Evolutionary conservation across 371 early-diverging fungal species (phyloP).

Genomic region (Mucor irregularis): DNA sequence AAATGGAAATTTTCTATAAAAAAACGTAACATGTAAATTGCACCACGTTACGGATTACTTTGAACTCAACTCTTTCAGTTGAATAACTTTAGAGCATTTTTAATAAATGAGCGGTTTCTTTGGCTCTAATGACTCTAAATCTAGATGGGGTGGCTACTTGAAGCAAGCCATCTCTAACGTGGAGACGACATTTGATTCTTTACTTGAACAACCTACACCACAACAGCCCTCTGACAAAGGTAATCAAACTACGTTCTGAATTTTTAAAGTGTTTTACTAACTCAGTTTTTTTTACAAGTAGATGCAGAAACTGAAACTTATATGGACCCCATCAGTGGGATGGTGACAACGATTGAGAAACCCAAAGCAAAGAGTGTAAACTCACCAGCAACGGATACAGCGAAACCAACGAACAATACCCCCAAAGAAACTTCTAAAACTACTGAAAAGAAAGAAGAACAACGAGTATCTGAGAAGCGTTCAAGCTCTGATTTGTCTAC

Average conservation of each 20-base stretch:
- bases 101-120: conserved; percentile 43
- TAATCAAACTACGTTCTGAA: too few relatives aligned
- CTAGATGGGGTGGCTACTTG: conserved; percentile 66
- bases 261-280: too few relatives aligned
- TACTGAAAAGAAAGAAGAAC: not conserved
- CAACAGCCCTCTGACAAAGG: not conserved
- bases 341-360: conserved; percentile 44
- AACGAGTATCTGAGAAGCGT: conserved; percentile 11
- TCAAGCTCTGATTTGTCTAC: conserved; percentile 42
- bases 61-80: too few relatives aligned
- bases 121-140: conserved; percentile 31
- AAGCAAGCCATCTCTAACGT: conserved; percentile 79
- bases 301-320: conserved; percentile 43
- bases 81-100: not conserved
- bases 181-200: conserved; percentile 79
- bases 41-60: too few relatives aligned
- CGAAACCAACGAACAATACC: conserved; percentile 1
- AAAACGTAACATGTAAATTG: too few relatives aligned
- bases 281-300: not conserved
- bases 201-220: conserved; percentile 55
- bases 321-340: conserved; percentile 50
- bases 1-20: too few relatives aligned
- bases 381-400: not conserved
- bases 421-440: not conserved
- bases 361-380: conserved; percentile 13